A percentile compares a stretch with the other conserved stretches of the same genome.
Conservation (phyloP, 257 asterid species). For the Solanum chiquidenum region DNA sequence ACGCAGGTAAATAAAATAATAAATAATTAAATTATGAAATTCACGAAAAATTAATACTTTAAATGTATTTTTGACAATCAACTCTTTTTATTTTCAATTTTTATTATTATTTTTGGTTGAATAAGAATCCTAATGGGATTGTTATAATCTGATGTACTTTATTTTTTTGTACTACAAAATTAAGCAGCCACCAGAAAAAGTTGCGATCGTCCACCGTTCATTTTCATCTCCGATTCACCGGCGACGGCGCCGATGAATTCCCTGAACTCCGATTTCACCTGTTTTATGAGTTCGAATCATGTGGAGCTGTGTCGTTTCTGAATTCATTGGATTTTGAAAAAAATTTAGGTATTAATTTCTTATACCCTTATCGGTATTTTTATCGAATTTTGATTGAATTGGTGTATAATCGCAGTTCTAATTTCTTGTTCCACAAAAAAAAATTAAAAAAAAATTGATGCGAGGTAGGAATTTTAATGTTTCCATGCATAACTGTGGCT, state of each 20-base stretch:
- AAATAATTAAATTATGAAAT: background rate
- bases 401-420: background rate
- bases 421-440: background rate
- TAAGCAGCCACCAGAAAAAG: background rate
- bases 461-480: background rate
- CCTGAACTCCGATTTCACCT: background rate
- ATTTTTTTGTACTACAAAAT: background rate
- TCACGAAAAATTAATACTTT: background rate
- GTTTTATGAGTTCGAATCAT: background rate
- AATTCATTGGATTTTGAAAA: background rate
- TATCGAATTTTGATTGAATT: background rate
- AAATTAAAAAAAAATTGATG: background rate
- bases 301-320: background rate
- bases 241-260: slow-evolving; percentile 20
- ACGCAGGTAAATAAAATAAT: background rate
- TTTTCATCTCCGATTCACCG: slow-evolving; percentile 17
- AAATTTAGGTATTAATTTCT: background rate
- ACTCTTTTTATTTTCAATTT: background rate
- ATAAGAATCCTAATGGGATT: background rate
- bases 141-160: background rate
- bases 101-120: background rate
- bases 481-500: background rate
- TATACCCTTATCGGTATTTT: background rate
- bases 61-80: background rate
- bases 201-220: background rate